Conservation (phyloP, 2,329 filamentous ascomycete genomes). For the Apiospora phragmitis region DNA sequence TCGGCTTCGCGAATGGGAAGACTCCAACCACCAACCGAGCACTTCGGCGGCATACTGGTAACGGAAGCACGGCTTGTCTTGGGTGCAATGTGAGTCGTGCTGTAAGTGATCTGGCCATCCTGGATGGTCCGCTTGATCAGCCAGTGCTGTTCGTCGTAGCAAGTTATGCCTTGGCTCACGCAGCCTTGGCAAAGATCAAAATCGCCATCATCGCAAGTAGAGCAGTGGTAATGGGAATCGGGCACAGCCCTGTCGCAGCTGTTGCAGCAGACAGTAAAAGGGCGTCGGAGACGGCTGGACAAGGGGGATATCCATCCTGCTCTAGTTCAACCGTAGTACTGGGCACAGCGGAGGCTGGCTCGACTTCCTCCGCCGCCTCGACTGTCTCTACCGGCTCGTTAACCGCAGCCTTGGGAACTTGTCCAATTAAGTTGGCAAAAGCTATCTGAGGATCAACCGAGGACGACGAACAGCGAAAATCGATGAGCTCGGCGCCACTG, state of each 20-base stretch:
- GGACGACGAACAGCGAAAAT: constrained; percentile 22
- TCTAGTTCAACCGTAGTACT: neutral
- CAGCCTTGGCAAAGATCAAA: constrained; percentile 89
- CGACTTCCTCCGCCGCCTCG: neutral
- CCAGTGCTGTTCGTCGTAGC: constrained; percentile 82
- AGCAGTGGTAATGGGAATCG: constrained; percentile 90
- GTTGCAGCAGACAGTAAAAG: constrained; percentile 93
- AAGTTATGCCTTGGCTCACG: constrained; percentile 73
- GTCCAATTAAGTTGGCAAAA: constrained; percentile 14
- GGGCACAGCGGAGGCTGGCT: constrained; percentile 12
- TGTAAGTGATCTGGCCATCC: constrained; percentile 77
- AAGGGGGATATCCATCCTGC: neutral
- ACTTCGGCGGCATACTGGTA: constrained; percentile 14
- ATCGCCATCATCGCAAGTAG: constrained; percentile 88
- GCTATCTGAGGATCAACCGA: constrained; percentile 12
- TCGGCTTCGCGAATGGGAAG: neutral
- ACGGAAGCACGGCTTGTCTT: constrained; percentile 47
- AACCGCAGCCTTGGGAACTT: constrained; percentile 12
- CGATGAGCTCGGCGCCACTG: constrained; percentile 27
- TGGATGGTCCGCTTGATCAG: constrained; percentile 86
- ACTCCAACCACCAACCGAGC: neutral
- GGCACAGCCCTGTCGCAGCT: constrained; percentile 77
- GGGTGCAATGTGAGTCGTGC: constrained; percentile 78
- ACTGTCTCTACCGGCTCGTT: neutral
- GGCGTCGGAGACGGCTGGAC: constrained; percentile 25